phyloP scores from a whole-genome alignment of 805 yeast species.

The Candida sphagnicola region DNA sequence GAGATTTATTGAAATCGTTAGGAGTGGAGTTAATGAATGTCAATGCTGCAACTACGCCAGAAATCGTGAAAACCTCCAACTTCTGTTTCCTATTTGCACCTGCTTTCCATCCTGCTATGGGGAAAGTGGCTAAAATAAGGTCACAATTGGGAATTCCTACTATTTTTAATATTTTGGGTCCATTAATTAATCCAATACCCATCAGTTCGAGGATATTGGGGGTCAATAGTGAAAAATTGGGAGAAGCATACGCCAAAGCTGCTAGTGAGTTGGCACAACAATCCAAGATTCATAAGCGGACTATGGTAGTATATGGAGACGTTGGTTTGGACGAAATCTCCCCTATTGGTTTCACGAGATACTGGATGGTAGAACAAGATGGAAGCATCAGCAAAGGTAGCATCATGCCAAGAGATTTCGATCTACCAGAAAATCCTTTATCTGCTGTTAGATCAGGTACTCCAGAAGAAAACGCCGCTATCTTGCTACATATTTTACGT shows the following conservation, averaged over 20 bases:
- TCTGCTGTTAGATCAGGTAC: constrained; percentile 75
- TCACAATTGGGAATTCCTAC: constrained; percentile 83
- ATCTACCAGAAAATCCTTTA: constrained; percentile 68
- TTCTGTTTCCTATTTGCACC: constrained; percentile 87
- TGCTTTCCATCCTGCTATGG: constrained; percentile 91
- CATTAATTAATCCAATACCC: constrained; percentile 88
- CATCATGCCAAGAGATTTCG: constrained; percentile 74
- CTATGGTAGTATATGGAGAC: constrained; percentile 91
- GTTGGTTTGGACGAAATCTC: constrained; percentile 92
- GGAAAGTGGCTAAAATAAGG: constrained; percentile 73
- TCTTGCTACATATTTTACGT: constrained; percentile 43
- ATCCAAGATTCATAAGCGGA: constrained; percentile 44
- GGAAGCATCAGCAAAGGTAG: constrained; percentile 41
- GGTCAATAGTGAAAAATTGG: constrained; percentile 76
- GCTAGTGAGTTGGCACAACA: constrained; percentile 57
- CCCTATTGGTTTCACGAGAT: constrained; percentile 76
- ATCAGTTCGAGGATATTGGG: constrained; percentile 80
- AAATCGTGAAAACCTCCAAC: constrained; percentile 44
- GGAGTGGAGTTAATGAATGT: constrained; percentile 81
- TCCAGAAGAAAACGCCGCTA: constrained; percentile 75
- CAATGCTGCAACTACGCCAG: constrained; percentile 56
- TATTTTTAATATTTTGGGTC: constrained; percentile 91
- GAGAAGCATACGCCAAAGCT: constrained; percentile 81
- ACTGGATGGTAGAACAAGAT: constrained; percentile 62
- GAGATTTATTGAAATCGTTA: constrained; percentile 75